Evolutionary conservation across 2,329 filamentous ascomycete species (phyloP).

Genomic region (Zopfia rhizophila): DNA sequence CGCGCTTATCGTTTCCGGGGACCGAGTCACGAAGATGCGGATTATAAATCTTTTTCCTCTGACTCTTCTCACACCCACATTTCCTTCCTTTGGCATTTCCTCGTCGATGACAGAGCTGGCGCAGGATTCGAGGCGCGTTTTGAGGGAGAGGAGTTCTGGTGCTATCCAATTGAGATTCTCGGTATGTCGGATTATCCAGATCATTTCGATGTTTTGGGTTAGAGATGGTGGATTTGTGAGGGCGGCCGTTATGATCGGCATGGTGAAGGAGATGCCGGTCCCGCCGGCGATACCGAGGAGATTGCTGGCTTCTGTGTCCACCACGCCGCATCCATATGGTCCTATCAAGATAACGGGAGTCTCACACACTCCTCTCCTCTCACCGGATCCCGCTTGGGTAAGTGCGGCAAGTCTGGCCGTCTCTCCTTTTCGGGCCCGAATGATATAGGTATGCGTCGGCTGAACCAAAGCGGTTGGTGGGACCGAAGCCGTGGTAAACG

Average conservation of each 20-base stretch:
- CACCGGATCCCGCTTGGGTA: slow-evolving; percentile 6
- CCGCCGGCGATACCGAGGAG: slow-evolving; percentile 26
- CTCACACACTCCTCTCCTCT: no score
- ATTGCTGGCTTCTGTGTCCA: slow-evolving; percentile 18
- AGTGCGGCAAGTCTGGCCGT: slow-evolving; percentile 22
- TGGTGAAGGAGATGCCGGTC: slow-evolving; percentile 25
- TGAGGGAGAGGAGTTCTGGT: slow-evolving; percentile 29
- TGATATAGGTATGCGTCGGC: slow-evolving; percentile 23
- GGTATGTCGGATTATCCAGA: slow-evolving; percentile 35
- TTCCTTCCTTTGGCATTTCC: background rate
- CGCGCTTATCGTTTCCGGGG: slow-evolving; percentile 11
- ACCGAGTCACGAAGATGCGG: slow-evolving; percentile 28
- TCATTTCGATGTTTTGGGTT: slow-evolving; percentile 28
- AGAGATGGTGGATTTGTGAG: slow-evolving; percentile 8
- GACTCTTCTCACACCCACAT: background rate
- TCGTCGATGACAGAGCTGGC: slow-evolving; percentile 1
- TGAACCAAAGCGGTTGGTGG: slow-evolving; percentile 7
- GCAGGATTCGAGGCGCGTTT: slow-evolving; percentile 18
- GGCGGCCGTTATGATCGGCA: slow-evolving; percentile 28
- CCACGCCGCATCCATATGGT: slow-evolving; percentile 19
- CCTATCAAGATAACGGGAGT: slow-evolving; percentile 25
- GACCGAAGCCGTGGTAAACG: slow-evolving; percentile 66
- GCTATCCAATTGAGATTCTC: slow-evolving; percentile 35
- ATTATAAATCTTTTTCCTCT: slow-evolving; percentile 22
- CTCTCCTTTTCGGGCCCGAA: slow-evolving; percentile 23